A percentile compares a stretch with the other conserved stretches of the same genome.
Conservation (phyloP, 179 eudicot species). For the Vitellaria paradoxa region DNA sequence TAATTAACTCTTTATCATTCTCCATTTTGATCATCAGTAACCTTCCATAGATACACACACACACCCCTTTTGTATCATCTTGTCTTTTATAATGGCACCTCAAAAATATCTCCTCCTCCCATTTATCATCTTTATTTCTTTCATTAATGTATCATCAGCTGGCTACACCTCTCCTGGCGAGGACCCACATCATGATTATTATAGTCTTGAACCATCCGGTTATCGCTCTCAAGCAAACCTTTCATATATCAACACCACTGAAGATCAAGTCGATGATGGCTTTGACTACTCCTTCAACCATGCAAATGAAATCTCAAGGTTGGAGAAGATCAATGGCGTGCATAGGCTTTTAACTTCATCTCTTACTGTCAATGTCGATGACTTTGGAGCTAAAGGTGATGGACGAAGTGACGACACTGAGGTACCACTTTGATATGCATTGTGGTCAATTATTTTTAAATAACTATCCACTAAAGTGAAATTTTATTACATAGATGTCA, state of each 20-base stretch:
- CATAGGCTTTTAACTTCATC: constrained; percentile 10
- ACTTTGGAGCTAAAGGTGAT: constrained; percentile 38
- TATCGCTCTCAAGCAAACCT: constrained; percentile 16
- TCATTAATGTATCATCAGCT: background rate
- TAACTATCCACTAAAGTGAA: too few species aligned
- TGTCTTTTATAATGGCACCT: background rate
- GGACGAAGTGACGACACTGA: constrained; percentile 30
- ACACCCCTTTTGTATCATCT: background rate
- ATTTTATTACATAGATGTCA: background rate
- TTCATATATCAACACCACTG: constrained; percentile 6
- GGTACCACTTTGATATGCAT: constrained; percentile 1
- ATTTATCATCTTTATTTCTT: background rate
- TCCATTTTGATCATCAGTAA: too few species aligned
- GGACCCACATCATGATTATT: constrained; percentile 4
- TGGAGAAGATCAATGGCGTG: background rate
- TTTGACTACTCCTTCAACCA: background rate
- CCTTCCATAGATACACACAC: background rate
- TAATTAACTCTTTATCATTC: too few species aligned
- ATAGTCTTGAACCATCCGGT: constrained; percentile 9
- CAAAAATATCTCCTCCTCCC: background rate
- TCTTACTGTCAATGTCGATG: constrained; percentile 25
- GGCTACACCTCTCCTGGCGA: background rate
- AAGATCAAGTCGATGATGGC: background rate
- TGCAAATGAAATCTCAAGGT: background rate
- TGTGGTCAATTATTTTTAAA: background rate